Evolutionary conservation across 306 rosid species (phyloP).

Genomic region (Sphenostylis stenocarpa): DNA sequence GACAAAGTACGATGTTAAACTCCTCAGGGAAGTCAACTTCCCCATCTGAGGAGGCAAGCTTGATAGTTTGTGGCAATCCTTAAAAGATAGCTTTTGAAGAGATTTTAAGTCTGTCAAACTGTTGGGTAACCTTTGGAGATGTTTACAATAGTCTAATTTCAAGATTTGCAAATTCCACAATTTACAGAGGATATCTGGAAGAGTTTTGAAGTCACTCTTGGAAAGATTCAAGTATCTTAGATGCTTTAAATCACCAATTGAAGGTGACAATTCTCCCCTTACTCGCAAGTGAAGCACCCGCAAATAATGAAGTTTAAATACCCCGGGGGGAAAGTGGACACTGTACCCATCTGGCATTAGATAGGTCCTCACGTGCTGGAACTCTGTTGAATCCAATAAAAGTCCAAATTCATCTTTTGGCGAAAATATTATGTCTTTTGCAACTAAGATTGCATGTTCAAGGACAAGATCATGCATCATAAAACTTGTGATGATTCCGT

Average conservation of each 20-base stretch:
- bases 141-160: fast-evolving
- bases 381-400: too few relatives aligned
- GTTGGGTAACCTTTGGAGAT: background rate
- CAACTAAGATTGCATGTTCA: constrained; percentile 15
- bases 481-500: background rate
- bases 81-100: constrained; percentile 5
- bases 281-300: background rate
- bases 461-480: constrained; percentile 33
- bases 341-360: background rate
- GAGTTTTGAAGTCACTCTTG: fast-evolving
- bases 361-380: background rate
- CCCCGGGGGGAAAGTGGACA: background rate
- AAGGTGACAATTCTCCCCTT: background rate
- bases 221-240: constrained; percentile 30
- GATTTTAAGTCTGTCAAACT: background rate
- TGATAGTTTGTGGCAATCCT: fast-evolving
- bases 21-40: background rate
- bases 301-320: constrained; percentile 3
- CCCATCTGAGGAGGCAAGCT: background rate
- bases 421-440: too few relatives aligned
- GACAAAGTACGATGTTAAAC: background rate
- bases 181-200: background rate
- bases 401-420: too few relatives aligned
- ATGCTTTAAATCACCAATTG: background rate
- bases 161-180: constrained; percentile 18